Percentiles rank a stretch among this genome's conserved stretches.
Conservation (phyloP, 2,329 filamentous ascomycete genomes). For the Ophiocordyceps camponoti-saundersi region DNA sequence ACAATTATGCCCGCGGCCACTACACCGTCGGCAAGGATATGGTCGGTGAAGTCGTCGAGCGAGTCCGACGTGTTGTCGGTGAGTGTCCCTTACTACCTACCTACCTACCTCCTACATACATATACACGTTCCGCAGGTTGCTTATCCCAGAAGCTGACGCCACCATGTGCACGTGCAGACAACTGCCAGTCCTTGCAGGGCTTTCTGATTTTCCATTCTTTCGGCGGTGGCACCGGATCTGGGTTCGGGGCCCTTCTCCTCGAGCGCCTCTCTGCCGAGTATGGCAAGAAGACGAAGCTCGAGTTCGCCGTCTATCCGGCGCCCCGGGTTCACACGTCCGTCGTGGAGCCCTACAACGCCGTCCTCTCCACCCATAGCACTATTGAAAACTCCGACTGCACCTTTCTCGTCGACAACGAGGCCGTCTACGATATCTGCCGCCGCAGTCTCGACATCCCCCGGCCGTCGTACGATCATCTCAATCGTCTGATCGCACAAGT, state of each 20-base stretch:
- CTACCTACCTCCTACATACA: no score
- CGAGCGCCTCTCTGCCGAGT: slow-evolving; percentile 57
- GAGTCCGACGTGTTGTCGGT: slow-evolving; percentile 53
- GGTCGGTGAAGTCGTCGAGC: slow-evolving; percentile 53
- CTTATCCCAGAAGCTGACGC: not conserved
- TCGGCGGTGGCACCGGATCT: slow-evolving; percentile 56
- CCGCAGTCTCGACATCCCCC: slow-evolving; percentile 52
- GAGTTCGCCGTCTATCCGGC: slow-evolving; percentile 59
- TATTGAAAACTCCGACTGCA: slow-evolving; percentile 63
- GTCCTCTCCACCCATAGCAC: slow-evolving; percentile 60
- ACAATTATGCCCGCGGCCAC: slow-evolving; percentile 63
- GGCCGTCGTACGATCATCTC: slow-evolving; percentile 53
- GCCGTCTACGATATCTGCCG: slow-evolving; percentile 62
- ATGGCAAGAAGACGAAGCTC: slow-evolving; percentile 63
- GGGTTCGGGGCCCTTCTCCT: slow-evolving; percentile 57
- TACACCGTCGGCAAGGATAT: slow-evolving; percentile 66
- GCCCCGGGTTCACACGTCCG: slow-evolving; percentile 50
- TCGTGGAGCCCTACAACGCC: slow-evolving; percentile 60
- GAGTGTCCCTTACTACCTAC: slow-evolving; percentile 18
- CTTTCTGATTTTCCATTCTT: slow-evolving; percentile 61
- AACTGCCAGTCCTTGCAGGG: slow-evolving; percentile 59
- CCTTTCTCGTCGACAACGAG: slow-evolving; percentile 62
- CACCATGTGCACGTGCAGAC: slow-evolving; percentile 23
- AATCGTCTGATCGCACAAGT: slow-evolving; percentile 60
- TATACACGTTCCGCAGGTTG: not conserved